phyloP scores from a whole-genome alignment of 129 eudicot species.

The Cynara cardunculus region DNA sequence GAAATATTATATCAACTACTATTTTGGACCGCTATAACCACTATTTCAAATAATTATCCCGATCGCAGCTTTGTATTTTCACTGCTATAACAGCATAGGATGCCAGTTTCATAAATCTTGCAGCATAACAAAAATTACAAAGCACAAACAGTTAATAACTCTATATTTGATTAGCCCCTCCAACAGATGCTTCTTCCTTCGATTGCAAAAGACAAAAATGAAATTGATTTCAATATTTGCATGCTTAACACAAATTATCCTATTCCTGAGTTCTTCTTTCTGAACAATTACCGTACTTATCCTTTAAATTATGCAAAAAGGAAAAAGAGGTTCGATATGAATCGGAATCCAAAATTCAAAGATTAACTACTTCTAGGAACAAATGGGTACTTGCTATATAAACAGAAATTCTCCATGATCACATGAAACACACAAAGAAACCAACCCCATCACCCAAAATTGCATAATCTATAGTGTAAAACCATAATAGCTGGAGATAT shows the following conservation, averaged over 20 bases:
- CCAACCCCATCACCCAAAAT: not conserved
- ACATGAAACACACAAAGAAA: not conserved
- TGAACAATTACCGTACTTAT: not conserved
- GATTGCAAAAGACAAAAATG: not conserved
- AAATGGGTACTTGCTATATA: not conserved
- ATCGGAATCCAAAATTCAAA: conserved; percentile 1
- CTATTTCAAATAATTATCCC: no score
- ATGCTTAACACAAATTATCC: not conserved
- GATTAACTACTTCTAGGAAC: not conserved
- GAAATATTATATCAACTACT: no score
- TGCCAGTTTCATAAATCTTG: not conserved
- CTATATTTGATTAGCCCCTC: not conserved
- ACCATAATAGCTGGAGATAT: not conserved
- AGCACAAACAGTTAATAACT: not conserved
- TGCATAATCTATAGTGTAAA: not conserved
- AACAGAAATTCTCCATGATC: conserved; percentile 13
- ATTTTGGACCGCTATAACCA: no score
- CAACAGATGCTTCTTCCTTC: not conserved
- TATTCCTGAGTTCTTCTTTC: not conserved
- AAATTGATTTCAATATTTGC: not conserved
- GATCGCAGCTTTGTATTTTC: no score
- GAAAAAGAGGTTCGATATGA: not conserved
- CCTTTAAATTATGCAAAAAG: not conserved
- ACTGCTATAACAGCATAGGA: no score
- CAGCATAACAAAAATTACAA: not conserved